Percentiles rank a stretch among this genome's conserved stretches.
Evolutionary conservation across 2,329 filamentous ascomycete species (phyloP).

Genomic region (Coleophoma eucalyptorum): DNA sequence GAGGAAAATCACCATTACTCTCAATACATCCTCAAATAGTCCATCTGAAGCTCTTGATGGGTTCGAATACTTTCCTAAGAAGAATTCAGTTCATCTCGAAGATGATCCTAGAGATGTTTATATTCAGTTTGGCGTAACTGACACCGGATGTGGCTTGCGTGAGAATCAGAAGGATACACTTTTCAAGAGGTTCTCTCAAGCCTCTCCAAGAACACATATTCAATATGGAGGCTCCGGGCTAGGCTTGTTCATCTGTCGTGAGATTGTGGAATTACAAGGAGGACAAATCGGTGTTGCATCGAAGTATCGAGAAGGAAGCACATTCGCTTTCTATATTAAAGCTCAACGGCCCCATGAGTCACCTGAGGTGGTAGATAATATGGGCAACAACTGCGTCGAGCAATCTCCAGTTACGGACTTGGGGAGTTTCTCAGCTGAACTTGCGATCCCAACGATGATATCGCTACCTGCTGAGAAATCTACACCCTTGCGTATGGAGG

Average conservation of each 20-base stretch:
- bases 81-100: not conserved
- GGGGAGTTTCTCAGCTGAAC: not conserved
- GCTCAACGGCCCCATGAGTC: not conserved
- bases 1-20: not conserved
- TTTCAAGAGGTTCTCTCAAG: constrained; percentile 64
- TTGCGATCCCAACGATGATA: not conserved
- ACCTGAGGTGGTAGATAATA: not conserved
- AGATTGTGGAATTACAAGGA: constrained; percentile 27
- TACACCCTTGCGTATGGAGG: not conserved
- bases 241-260: not conserved
- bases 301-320: not conserved
- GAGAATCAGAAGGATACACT: constrained; percentile 58
- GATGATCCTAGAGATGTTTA: constrained; percentile 20
- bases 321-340: not conserved
- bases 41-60: not conserved
- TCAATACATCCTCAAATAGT: not conserved
- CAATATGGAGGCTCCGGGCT: constrained; percentile 50
- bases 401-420: not conserved
- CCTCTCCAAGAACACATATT: constrained; percentile 40
- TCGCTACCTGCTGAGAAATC: not conserved
- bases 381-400: not conserved
- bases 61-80: not conserved
- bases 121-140: constrained; percentile 49
- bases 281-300: constrained; percentile 60
- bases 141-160: constrained; percentile 61